Conservation (phyloP, 106 monocot genomes). For the Platanthera guangdongensis region DNA sequence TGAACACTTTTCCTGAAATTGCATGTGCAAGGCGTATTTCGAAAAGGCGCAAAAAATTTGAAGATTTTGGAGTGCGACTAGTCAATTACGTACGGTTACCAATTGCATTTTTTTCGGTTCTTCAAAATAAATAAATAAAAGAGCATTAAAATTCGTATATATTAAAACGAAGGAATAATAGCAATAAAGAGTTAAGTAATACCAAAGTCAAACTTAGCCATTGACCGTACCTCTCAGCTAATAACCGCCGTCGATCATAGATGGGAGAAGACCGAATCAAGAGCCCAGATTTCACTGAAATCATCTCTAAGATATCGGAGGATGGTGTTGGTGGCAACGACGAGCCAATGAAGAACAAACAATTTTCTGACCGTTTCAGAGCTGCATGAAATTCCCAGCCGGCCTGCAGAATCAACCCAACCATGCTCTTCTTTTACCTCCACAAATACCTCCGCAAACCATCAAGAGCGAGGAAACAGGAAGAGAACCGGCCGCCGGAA, state of each 20-base stretch:
- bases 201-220: background rate
- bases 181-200: no score
- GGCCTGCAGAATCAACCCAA: background rate
- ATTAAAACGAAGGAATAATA: no score
- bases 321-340: background rate
- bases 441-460: background rate
- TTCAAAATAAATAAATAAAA: no score
- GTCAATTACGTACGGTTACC: no score
- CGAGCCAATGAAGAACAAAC: background rate
- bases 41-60: no score
- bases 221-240: background rate
- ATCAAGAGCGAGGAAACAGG: background rate
- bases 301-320: background rate
- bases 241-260: background rate
- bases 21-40: no score
- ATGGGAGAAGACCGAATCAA: background rate
- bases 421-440: background rate
- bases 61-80: no score
- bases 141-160: no score
- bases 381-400: slow-evolving; percentile 1
- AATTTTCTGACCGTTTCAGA: background rate
- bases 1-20: no score
- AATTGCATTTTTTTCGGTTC: no score
- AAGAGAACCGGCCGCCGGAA: background rate
- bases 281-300: background rate